Conservation (phyloP, 257 asterid species). For the Buddleja alternifolia region DNA sequence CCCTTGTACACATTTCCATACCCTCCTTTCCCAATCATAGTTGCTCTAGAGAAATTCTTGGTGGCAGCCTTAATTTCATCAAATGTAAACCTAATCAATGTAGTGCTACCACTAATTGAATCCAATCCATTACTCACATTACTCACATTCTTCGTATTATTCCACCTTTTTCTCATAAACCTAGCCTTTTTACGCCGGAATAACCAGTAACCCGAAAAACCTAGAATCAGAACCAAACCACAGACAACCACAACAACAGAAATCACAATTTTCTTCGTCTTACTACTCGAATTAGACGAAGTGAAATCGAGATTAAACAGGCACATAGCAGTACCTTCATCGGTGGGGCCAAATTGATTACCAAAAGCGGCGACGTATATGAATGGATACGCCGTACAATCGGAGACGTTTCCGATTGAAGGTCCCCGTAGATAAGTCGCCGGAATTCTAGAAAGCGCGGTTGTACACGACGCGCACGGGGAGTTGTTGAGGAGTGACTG, state of each 20-base stretch:
- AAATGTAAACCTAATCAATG: conserved; percentile 54
- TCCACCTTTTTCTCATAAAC: conserved; percentile 27
- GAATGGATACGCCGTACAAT: conserved; percentile 61
- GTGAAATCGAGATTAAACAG: conserved; percentile 64
- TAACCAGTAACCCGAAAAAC: conserved; percentile 40
- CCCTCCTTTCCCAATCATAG: conserved; percentile 83
- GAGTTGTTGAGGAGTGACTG: conserved; percentile 64
- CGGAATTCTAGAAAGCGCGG: conserved; percentile 55
- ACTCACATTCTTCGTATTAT: conserved; percentile 8
- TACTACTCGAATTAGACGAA: conserved; percentile 23
- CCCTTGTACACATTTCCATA: conserved; percentile 92
- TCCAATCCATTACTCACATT: conserved; percentile 52
- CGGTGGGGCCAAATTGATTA: conserved; percentile 66
- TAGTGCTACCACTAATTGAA: conserved; percentile 69
- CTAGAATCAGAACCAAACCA: conserved; percentile 32
- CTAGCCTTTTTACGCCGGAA: conserved; percentile 37
- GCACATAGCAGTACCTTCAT: conserved; percentile 70
- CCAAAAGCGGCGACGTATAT: conserved; percentile 76
- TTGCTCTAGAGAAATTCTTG: conserved; percentile 52
- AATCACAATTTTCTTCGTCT: conserved; percentile 39
- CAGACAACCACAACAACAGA: conserved; percentile 36
- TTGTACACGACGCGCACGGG: conserved; percentile 81
- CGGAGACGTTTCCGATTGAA: conserved; percentile 62
- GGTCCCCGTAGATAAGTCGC: conserved; percentile 55
- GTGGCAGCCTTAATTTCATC: conserved; percentile 74